These are phyloP conservation scores for Spinacia oleracea DNA, from an alignment of 179 eudicot species.

Conservation along the genomic window DNA sequence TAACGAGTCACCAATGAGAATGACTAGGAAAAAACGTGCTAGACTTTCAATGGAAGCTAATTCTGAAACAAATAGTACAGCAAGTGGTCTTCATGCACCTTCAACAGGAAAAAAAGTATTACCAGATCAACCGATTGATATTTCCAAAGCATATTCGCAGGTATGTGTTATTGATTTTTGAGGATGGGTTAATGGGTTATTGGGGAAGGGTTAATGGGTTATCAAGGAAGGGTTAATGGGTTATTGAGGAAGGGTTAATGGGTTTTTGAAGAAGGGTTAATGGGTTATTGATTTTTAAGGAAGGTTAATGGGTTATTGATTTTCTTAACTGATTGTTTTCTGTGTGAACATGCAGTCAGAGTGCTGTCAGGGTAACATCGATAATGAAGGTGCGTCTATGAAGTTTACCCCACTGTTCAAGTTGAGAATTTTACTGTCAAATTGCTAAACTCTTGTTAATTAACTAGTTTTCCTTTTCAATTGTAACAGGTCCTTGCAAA, in stretches of 20 bases:
- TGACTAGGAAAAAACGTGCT: conserved; percentile 58
- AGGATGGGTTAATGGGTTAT: too few relatives aligned
- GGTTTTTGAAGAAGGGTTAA: too few relatives aligned
- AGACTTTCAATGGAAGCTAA: conserved; percentile 36
- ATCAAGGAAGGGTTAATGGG: too few relatives aligned
- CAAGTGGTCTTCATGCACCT: conserved; percentile 10
- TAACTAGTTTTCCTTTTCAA: neutral
- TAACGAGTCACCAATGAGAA: conserved; percentile 26
- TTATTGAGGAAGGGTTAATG: too few relatives aligned
- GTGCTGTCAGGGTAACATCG: conserved; percentile 49
- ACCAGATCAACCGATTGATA: conserved; percentile 25
- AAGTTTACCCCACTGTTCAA: neutral
- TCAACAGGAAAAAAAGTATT: conserved; percentile 18
- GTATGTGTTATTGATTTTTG: conserved; percentile 26
- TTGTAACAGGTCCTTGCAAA: conserved; percentile 39
- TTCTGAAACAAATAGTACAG: conserved; percentile 21
- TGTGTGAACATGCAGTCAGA: conserved; percentile 49
- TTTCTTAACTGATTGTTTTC: conserved; percentile 13
- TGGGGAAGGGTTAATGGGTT: too few relatives aligned
- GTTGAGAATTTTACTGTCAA: neutral
- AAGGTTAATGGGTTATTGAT: neutral
- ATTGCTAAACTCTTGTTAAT: neutral
- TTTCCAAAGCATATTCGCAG: conserved; percentile 30
- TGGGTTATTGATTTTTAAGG: conserved; percentile 5
- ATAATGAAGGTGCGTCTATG: conserved; percentile 48